phyloP scores from a whole-genome alignment of 2,329 filamentous ascomycete genomes.

The Colletotrichum horii region DNA sequence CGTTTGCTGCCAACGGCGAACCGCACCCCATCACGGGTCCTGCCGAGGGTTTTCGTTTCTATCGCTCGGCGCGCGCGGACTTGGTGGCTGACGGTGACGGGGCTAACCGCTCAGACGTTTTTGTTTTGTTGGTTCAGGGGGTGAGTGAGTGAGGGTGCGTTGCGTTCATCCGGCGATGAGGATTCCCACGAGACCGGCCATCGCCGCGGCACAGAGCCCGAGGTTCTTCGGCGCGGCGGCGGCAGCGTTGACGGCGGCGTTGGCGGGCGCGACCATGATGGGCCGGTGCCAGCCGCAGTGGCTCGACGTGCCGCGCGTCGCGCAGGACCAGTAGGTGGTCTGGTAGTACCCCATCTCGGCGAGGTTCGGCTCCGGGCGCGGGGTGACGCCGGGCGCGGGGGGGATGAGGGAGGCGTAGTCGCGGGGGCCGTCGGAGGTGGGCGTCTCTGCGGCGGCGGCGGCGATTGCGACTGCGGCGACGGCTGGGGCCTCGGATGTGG shows the following conservation, averaged over 20 bases:
- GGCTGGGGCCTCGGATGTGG: neutral
- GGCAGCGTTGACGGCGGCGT: neutral
- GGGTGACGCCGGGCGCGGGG: constrained; percentile 15
- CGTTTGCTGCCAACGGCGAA: neutral
- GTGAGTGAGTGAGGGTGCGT: no score
- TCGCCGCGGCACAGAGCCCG: neutral
- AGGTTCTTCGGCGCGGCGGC: neutral
- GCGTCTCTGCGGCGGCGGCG: neutral
- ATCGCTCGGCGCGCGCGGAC: neutral
- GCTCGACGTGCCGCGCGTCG: constrained; percentile 5
- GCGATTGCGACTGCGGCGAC: neutral
- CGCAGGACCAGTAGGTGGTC: constrained; percentile 22
- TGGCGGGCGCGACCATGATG: neutral
- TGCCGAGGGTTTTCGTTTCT: neutral
- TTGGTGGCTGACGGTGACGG: accelerated
- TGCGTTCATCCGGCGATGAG: neutral
- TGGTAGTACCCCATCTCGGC: constrained; percentile 20
- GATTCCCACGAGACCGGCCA: neutral
- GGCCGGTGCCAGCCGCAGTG: constrained; percentile 24
- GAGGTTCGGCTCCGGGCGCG: constrained; percentile 20
- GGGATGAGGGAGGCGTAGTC: constrained; percentile 23
- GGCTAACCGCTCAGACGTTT: neutral
- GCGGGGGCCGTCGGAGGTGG: constrained; percentile 4
- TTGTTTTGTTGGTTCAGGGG: neutral
- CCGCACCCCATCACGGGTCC: neutral